phyloP scores from a whole-genome alignment of 805 yeast genomes.

The Torulaspora gathmanii region DNA sequence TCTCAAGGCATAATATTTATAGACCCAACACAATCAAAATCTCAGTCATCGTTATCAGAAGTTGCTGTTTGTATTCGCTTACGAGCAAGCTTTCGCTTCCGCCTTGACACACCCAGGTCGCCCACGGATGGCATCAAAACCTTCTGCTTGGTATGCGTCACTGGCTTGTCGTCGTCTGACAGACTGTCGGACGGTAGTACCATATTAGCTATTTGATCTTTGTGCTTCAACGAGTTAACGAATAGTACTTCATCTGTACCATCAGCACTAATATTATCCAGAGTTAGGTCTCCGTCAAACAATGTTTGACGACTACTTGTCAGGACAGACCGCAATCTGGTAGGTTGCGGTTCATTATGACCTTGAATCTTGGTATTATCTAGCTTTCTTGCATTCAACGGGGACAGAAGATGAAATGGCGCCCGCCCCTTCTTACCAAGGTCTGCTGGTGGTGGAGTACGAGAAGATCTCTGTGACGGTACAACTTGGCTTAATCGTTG shows the following conservation, averaged over 20 bases:
- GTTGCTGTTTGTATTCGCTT: conserved; percentile 22
- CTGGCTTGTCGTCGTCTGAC: conserved; percentile 15
- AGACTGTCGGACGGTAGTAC: conserved; percentile 18
- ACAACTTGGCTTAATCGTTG: conserved; percentile 8
- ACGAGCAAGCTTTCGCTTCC: conserved; percentile 21
- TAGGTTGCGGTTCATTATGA: conserved; percentile 15
- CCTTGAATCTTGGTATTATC: conserved; percentile 8
- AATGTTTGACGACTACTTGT: conserved; percentile 24
- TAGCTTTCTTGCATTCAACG: conserved; percentile 20
- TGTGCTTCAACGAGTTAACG: conserved; percentile 18
- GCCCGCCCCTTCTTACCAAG: conserved; percentile 6
- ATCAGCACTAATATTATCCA: conserved; percentile 12
- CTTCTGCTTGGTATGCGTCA: neutral
- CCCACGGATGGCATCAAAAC: conserved; percentile 2
- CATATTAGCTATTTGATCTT: conserved; percentile 16
- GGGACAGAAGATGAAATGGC: conserved; percentile 28
- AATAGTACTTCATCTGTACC: conserved; percentile 18
- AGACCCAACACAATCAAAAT: neutral
- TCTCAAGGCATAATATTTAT: neutral
- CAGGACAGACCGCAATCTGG: conserved; percentile 24
- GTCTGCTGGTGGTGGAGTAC: conserved; percentile 5
- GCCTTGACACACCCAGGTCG: conserved; percentile 1
- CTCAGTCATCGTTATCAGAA: conserved; percentile 13
- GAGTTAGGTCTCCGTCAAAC: conserved; percentile 17
- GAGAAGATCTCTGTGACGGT: neutral